Conservation (phyloP, 176 grass and related monocot species). For the Triticum dicoccoides region DNA sequence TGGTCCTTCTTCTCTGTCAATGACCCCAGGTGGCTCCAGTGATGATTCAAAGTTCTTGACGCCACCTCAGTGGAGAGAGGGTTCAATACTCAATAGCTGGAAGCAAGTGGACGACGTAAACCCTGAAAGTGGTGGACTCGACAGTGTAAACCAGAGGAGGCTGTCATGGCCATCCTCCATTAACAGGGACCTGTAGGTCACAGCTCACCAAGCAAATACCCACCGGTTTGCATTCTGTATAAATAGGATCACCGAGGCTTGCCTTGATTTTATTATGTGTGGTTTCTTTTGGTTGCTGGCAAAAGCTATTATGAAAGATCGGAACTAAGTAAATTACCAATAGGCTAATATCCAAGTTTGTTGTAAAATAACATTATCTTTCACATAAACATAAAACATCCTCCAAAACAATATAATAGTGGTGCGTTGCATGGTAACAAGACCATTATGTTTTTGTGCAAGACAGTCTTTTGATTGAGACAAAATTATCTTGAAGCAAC, state of each 20-base stretch:
- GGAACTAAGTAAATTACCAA: neutral
- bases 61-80: conserved; percentile 52
- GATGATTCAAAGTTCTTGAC: conserved; percentile 62
- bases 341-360: neutral
- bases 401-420: too few relatives aligned
- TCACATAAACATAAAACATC: too few relatives aligned
- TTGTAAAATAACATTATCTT: too few relatives aligned
- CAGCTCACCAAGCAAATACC: neutral
- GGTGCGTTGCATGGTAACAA: too few relatives aligned
- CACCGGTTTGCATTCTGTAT: neutral
- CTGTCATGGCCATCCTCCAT: conserved; percentile 64
- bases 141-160: conserved; percentile 62
- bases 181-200: conserved; percentile 56
- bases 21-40: conserved; percentile 42
- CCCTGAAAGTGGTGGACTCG: conserved; percentile 26
- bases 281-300: neutral
- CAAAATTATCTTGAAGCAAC: too few relatives aligned
- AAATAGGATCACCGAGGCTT: neutral
- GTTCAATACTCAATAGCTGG: conserved; percentile 42
- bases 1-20: conserved; percentile 41
- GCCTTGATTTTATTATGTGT: neutral
- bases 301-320: neutral
- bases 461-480: too few relatives aligned
- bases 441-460: too few relatives aligned
- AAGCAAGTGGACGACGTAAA: conserved; percentile 42